Evolutionary conservation across 768 basidiomycete genomes (phyloP).

Genomic region (Vararia minispora): DNA sequence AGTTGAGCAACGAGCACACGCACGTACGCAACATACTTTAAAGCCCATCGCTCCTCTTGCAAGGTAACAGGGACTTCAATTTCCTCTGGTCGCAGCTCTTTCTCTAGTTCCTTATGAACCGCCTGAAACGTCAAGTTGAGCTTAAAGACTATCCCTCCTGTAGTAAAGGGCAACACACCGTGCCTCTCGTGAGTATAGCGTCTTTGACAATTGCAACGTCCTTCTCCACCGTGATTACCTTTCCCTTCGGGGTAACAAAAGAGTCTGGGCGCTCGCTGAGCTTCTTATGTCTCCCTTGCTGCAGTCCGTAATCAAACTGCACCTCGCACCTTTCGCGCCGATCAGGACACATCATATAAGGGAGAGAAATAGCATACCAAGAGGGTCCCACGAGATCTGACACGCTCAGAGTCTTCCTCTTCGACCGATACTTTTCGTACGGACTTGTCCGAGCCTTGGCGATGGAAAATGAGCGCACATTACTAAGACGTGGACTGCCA

Average conservation of each 20-base stretch:
- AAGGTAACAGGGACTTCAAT: constrained; percentile 38
- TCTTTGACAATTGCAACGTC: constrained; percentile 46
- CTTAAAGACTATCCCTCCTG: neutral
- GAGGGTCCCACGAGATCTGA: constrained; percentile 13
- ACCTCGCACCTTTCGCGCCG: constrained; percentile 57
- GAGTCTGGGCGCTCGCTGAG: constrained; percentile 39
- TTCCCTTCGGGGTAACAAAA: constrained; percentile 48
- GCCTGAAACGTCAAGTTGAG: constrained; percentile 26
- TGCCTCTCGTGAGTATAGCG: constrained; percentile 38
- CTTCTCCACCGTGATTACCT: constrained; percentile 43
- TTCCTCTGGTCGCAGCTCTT: constrained; percentile 52
- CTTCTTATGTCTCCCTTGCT: constrained; percentile 40
- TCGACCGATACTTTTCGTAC: constrained; percentile 4
- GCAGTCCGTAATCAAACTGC: constrained; percentile 66
- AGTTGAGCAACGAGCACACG: too few relatives aligned
- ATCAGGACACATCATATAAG: neutral
- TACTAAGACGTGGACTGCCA: too few relatives aligned
- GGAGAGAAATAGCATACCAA: constrained; percentile 1
- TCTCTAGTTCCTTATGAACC: constrained; percentile 70
- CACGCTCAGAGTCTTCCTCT: constrained; percentile 8
- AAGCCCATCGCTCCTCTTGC: constrained; percentile 68
- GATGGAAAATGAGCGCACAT: too few relatives aligned
- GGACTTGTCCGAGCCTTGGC: constrained; percentile 3
- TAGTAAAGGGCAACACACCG: constrained; percentile 26
- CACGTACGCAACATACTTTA: constrained; percentile 37